phyloP scores from a whole-genome alignment of 2,329 filamentous ascomycete genomes.

The Colletotrichum sp. region DNA sequence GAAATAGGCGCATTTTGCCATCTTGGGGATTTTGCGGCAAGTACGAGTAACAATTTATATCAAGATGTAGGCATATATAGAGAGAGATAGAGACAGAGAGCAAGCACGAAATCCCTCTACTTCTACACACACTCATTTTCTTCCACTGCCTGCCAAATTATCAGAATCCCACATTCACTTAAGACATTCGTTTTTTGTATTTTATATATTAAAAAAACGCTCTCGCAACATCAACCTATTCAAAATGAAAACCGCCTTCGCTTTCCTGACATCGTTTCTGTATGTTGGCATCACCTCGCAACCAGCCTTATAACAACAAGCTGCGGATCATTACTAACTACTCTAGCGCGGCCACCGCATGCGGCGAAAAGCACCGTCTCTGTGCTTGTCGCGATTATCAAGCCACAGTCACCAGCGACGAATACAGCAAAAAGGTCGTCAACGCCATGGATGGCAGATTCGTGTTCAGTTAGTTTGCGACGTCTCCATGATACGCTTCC shows the following conservation, averaged over 20 bases:
- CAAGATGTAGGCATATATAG: background rate
- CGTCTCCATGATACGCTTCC: background rate
- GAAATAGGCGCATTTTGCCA: background rate
- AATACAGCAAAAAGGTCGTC: background rate
- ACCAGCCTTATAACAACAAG: background rate
- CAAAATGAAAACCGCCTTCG: background rate
- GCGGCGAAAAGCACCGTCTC: background rate
- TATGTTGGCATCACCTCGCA: background rate
- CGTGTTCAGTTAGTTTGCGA: background rate
- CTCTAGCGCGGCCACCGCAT: background rate
- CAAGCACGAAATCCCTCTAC: accelerated
- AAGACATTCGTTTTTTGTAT: background rate
- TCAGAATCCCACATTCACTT: background rate
- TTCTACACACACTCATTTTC: background rate
- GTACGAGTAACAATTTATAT: too few species aligned
- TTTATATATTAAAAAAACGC: too few species aligned
- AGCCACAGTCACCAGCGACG: background rate
- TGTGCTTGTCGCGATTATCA: accelerated
- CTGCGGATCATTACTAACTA: background rate
- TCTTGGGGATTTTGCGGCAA: too few species aligned
- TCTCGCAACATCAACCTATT: background rate
- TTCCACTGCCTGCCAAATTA: background rate
- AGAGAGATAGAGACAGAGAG: background rate
- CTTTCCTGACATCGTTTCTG: background rate
- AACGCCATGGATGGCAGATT: background rate